Conservation (phyloP, 306 rosid species). For the Dalbergia oliveri region DNA sequence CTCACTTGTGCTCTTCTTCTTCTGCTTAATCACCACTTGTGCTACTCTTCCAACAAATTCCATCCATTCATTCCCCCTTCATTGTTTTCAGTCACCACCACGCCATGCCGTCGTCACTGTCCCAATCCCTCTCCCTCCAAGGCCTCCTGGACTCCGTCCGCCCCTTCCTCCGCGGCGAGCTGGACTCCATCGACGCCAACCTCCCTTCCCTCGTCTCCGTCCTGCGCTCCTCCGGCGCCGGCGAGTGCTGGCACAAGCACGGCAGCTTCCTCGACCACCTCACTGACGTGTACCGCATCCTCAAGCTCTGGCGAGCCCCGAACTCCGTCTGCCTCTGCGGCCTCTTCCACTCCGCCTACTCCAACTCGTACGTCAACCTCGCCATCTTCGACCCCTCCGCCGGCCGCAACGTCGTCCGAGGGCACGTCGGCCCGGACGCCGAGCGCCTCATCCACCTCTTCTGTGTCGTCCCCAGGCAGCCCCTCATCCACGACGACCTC, state of each 20-base stretch:
- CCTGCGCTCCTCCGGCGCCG: slow-evolving; percentile 78
- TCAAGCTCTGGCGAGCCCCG: slow-evolving; percentile 75
- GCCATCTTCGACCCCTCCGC: slow-evolving; percentile 90
- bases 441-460: slow-evolving; percentile 79
- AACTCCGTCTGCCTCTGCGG: slow-evolving; percentile 73
- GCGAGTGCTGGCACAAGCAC: slow-evolving; percentile 98
- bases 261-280: slow-evolving; percentile 91
- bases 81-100: not conserved
- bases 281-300: slow-evolving; percentile 69
- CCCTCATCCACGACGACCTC: slow-evolving; percentile 82
- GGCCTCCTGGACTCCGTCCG: slow-evolving; percentile 64
- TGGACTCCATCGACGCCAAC: slow-evolving; percentile 56
- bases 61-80: no score
- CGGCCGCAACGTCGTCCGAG: slow-evolving; percentile 68
- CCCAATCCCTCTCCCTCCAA: slow-evolving; percentile 25
- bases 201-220: slow-evolving; percentile 64
- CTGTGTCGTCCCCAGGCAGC: slow-evolving; percentile 80
- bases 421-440: slow-evolving; percentile 68
- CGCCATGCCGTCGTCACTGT: slow-evolving; percentile 38
- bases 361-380: slow-evolving; percentile 92
- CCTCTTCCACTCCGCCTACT: slow-evolving; percentile 93
- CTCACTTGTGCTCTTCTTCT: no score
- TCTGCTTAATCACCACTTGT: no score
- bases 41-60: no score
- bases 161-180: slow-evolving; percentile 86